Evolutionary conservation across 108 stramenopile genomes (phyloP).

Genomic region (Halocafeteria seosinensis): DNA sequence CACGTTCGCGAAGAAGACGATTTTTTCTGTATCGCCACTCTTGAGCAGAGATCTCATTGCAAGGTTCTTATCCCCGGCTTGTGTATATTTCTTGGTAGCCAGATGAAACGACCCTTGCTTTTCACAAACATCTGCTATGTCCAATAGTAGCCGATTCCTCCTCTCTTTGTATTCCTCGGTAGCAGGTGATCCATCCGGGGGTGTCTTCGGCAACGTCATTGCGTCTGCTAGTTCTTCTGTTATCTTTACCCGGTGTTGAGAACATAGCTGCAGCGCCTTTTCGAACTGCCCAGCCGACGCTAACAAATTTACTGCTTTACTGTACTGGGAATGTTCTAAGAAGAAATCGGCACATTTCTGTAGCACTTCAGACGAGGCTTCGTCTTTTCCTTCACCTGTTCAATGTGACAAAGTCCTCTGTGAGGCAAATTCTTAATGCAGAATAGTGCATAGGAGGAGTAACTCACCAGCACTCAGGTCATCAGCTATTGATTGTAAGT

Average conservation of each 20-base stretch:
- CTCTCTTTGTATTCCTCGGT: constrained; percentile 1
- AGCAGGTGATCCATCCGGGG: neutral
- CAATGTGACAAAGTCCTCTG: no score
- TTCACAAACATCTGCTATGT: constrained; percentile 32
- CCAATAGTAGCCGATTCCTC: constrained; percentile 19
- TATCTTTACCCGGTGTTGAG: constrained; percentile 24
- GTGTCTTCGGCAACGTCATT: constrained; percentile 19
- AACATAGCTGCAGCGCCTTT: constrained; percentile 37
- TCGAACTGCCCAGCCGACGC: constrained; percentile 13
- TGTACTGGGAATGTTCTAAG: constrained; percentile 32
- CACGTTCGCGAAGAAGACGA: constrained; percentile 43
- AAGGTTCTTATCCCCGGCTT: constrained; percentile 41
- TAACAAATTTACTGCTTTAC: constrained; percentile 35
- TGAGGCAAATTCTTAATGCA: no score
- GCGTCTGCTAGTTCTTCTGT: constrained; percentile 38
- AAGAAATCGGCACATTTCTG: constrained; percentile 42
- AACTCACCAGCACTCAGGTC: constrained; percentile 23
- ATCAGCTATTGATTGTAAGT: constrained; percentile 28
- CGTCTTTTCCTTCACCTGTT: neutral
- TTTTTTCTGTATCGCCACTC: constrained; percentile 44
- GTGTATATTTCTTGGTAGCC: constrained; percentile 53
- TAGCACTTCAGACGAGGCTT: constrained; percentile 14
- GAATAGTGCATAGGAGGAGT: constrained; percentile 7
- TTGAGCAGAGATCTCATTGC: constrained; percentile 50
- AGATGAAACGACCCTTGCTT: constrained; percentile 37